Evolutionary conservation across 306 rosid species (phyloP), one percentile per base, ranked within the genome.

Genomic region (Corylus avellana): DNA sequence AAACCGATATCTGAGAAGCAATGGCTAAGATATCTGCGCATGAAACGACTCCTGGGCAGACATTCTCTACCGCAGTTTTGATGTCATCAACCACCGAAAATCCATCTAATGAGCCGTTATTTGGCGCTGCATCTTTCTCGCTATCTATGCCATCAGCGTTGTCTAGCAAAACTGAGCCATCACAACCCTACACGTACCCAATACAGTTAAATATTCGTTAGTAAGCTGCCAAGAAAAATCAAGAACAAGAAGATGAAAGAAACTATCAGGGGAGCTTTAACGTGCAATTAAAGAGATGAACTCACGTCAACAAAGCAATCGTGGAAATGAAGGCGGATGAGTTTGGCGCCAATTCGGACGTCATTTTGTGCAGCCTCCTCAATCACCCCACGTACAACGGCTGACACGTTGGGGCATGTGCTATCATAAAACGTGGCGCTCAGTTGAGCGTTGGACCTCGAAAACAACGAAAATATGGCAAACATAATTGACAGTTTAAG

Each of bases 1-100:
- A 4, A 77, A 84, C 83, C 0, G 81, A 25, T 7, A 73, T 71
- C 68, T 79, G 68, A 27, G 91, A 48, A 37, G 86, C 72, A 73
- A 88, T 44, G 35, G 91, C 85, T 35, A 88, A 66, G 32, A 88
- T 85, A 42, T 88, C 91, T 16, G 91, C 87, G 74, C 91, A 88
- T 1, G 91, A 87, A 42, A 88, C 89, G 1, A 83, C 74, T 0
- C 89, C 89, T 0, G 89, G 91, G 46, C 91, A 88, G 46, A 69
- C 89, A 63, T 76, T 83, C 72, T 88, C 87, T 0, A 88, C 58
- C 0, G 87, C 85, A 12, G 91, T 59, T 83, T 88, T 88, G 32
- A 83, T 83, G 57, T 83, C 87, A 55, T 88, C 76, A 18, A 88
- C 86, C 7, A 85, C 88, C 0, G 51, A 5, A 49, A 46, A 85